Percentiles rank a stretch among this genome's conserved stretches.
Conservation (phyloP, 1,139 yeast species). For the Martiniozyma asiatica region DNA sequence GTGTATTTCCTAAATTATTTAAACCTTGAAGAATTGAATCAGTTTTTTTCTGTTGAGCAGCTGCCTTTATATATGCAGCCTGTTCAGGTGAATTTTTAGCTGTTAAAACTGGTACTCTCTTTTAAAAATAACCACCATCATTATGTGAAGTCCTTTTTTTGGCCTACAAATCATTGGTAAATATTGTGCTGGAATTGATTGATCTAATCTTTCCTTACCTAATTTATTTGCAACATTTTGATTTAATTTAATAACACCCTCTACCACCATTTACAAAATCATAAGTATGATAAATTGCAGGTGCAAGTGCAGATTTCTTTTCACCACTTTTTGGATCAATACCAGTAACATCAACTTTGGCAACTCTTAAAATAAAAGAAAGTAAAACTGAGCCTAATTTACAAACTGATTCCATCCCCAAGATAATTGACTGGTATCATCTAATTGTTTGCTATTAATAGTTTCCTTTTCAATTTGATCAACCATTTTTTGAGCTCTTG, state of each 20-base stretch:
- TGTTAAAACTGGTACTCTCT: slow-evolving; percentile 54
- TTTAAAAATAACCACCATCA: slow-evolving; percentile 72
- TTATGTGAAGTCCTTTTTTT: slow-evolving; percentile 69
- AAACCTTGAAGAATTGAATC: slow-evolving; percentile 66
- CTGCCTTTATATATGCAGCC: slow-evolving; percentile 74
- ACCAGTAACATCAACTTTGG: slow-evolving; percentile 68
- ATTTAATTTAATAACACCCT: slow-evolving; percentile 74
- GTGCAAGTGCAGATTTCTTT: slow-evolving; percentile 57
- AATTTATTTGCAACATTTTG: slow-evolving; percentile 52
- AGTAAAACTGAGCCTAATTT: slow-evolving; percentile 74
- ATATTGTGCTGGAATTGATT: slow-evolving; percentile 73
- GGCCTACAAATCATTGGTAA: slow-evolving; percentile 92
- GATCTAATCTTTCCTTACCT: slow-evolving; percentile 54
- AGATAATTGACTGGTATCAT: slow-evolving; percentile 15
- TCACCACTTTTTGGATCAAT: slow-evolving; percentile 68
- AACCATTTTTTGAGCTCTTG: slow-evolving; percentile 17
- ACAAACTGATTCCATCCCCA: slow-evolving; percentile 64
- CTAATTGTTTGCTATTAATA: slow-evolving; percentile 5
- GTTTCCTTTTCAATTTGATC: slow-evolving; percentile 15
- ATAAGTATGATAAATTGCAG: slow-evolving; percentile 85
- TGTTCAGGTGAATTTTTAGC: slow-evolving; percentile 86
- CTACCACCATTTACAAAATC: slow-evolving; percentile 71
- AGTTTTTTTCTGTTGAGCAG: slow-evolving; percentile 57
- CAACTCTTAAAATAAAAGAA: slow-evolving; percentile 67
- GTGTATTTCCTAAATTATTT: slow-evolving; percentile 75